These are phyloP conservation scores for Dispira simplex DNA, from an alignment of 192 early-diverging fungal species.

Conservation along the genomic window DNA sequence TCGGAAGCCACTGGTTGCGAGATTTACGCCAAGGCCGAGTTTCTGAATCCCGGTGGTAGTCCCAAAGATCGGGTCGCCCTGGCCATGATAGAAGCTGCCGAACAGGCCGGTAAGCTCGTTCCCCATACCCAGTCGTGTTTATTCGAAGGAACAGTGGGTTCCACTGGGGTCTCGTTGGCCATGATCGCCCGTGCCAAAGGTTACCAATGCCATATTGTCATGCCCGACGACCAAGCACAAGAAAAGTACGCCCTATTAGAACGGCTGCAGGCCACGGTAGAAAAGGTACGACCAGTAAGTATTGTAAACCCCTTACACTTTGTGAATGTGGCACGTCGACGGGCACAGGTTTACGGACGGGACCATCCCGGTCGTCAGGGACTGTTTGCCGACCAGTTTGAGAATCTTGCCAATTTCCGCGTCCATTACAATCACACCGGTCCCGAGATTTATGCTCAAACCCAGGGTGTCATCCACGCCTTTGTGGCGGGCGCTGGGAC, in stretches of 20 bases:
- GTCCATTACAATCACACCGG: slow-evolving; percentile 73
- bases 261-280: slow-evolving; percentile 71
- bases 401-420: slow-evolving; percentile 72
- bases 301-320: slow-evolving; percentile 87
- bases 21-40: slow-evolving; percentile 65
- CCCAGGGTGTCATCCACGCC: slow-evolving; percentile 52
- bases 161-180: slow-evolving; percentile 91
- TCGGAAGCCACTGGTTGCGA: slow-evolving; percentile 85
- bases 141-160: slow-evolving; percentile 92
- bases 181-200: slow-evolving; percentile 79
- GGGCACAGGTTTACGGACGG: slow-evolving; percentile 45
- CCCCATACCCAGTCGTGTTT: slow-evolving; percentile 66
- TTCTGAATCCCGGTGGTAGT: slow-evolving; percentile 83
- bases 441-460: slow-evolving; percentile 74
- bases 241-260: slow-evolving; percentile 83
- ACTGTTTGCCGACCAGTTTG: slow-evolving; percentile 91
- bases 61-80: slow-evolving; percentile 91
- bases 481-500: slow-evolving; percentile 86
- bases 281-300: slow-evolving; percentile 77
- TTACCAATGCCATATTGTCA: slow-evolving; percentile 86
- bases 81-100: slow-evolving; percentile 67
- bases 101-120: slow-evolving; percentile 40
- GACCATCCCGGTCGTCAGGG: slow-evolving; percentile 18
- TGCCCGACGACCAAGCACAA: slow-evolving; percentile 86
- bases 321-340: slow-evolving; percentile 71